Conservation (phyloP, 2,329 filamentous ascomycete species). For the Ceratocystiopsis sp. region DNA sequence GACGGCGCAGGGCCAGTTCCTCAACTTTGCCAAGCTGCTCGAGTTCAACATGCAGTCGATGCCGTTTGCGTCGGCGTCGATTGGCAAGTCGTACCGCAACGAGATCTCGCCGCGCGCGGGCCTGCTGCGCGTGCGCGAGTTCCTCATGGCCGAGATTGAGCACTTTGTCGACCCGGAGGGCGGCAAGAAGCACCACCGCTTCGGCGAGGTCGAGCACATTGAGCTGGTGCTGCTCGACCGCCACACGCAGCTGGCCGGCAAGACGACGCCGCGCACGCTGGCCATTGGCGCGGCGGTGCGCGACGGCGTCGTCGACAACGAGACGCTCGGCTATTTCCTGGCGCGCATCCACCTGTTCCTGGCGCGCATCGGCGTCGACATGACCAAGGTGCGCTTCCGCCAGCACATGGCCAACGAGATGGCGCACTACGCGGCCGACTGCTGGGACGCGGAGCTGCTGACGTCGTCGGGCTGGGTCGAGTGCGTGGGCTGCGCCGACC, state of each 20-base stretch:
- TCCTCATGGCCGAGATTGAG: slow-evolving; percentile 98
- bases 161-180: slow-evolving; percentile 91
- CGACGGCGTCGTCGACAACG: slow-evolving; percentile 76
- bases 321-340: slow-evolving; percentile 95
- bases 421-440: slow-evolving; percentile 89
- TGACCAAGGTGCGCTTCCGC: slow-evolving; percentile 79
- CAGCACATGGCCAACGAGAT: slow-evolving; percentile 76
- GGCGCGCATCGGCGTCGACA: slow-evolving; percentile 71
- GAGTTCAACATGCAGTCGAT: slow-evolving; percentile 92
- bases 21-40: slow-evolving; percentile 84
- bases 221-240: slow-evolving; percentile 75
- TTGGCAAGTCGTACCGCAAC: slow-evolving; percentile 96
- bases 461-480: slow-evolving; percentile 96
- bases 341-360: slow-evolving; percentile 88
- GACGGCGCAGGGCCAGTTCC: slow-evolving; percentile 94
- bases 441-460: slow-evolving; percentile 89
- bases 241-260: slow-evolving; percentile 70
- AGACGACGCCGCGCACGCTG: slow-evolving; percentile 57
- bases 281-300: slow-evolving; percentile 76
- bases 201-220: slow-evolving; percentile 67
- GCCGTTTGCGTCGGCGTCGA: slow-evolving; percentile 93
- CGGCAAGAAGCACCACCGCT: slow-evolving; percentile 86
- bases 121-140: slow-evolving; percentile 85
- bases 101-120: slow-evolving; percentile 90
- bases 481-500: slow-evolving; percentile 79